phyloP scores from a whole-genome alignment of 2,329 filamentous ascomycete species.

The Alternaria brassicicola region DNA sequence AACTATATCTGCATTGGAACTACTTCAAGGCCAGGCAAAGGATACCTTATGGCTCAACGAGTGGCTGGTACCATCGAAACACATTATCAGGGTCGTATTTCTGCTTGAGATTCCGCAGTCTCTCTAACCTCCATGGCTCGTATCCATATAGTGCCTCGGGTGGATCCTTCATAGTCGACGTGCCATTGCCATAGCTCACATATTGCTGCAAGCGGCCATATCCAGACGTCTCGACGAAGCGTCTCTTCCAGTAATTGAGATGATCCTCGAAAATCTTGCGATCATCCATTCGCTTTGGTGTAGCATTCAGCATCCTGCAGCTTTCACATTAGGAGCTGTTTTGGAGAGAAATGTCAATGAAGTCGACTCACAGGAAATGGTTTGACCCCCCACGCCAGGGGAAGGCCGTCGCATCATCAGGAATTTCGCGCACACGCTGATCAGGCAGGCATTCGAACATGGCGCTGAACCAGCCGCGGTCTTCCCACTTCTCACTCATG shows the following conservation, averaged over 20 bases:
- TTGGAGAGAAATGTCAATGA: background rate
- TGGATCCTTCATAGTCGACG: constrained; percentile 3
- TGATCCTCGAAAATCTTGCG: constrained; percentile 5
- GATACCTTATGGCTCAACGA: background rate
- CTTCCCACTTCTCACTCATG: constrained; percentile 10
- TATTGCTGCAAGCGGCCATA: constrained; percentile 11
- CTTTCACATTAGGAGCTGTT: background rate
- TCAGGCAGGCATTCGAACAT: constrained; percentile 12
- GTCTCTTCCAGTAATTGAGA: constrained; percentile 9
- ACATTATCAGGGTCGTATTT: constrained; percentile 4
- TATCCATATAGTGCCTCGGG: constrained; percentile 9
- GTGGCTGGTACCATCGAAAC: constrained; percentile 9
- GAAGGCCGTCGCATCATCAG: constrained; percentile 6
- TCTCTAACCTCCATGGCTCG: constrained; percentile 3
- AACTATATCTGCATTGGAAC: background rate
- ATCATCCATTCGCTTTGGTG: constrained; percentile 5
- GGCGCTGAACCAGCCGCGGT: constrained; percentile 11
- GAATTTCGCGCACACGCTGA: constrained; percentile 6
- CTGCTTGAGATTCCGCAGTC: background rate
- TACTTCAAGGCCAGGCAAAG: background rate
- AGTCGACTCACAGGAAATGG: constrained; percentile 4
- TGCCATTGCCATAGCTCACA: constrained; percentile 8
- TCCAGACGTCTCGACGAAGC: constrained; percentile 3
- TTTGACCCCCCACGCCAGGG: constrained; percentile 9
- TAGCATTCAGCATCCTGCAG: constrained; percentile 8